Evolutionary conservation across 768 basidiomycete species (phyloP).

Genomic region (Boletus pseudo-olivaceus): DNA sequence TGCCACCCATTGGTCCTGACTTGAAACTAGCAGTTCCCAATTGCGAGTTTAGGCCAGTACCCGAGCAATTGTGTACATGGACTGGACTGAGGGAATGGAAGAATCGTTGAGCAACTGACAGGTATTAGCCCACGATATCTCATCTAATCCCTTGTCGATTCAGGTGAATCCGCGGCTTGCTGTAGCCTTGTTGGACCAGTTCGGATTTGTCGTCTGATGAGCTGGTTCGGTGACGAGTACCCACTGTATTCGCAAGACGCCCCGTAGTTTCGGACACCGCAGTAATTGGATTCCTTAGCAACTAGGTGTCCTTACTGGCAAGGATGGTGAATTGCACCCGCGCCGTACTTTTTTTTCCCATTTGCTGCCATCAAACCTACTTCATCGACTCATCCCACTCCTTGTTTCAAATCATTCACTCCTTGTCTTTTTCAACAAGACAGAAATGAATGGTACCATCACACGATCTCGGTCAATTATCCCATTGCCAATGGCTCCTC

Average conservation of each 20-base stretch:
- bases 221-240: slow-evolving; percentile 9
- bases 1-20: background rate
- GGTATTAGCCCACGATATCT: background rate
- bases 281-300: background rate
- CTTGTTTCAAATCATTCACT: background rate
- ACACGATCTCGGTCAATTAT: background rate
- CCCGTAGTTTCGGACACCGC: background rate
- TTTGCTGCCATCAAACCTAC: background rate
- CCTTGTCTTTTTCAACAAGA: background rate
- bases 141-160: background rate
- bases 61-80: background rate
- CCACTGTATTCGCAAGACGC: background rate
- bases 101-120: background rate
- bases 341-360: too few species aligned
- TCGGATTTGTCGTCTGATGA: background rate
- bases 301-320: too few species aligned
- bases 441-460: background rate
- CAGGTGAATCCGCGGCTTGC: background rate
- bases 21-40: background rate
- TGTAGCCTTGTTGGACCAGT: background rate
- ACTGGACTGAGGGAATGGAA: background rate
- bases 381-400: too few species aligned
- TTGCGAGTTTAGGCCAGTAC: background rate
- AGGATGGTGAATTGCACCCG: background rate
- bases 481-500: background rate